Evolutionary conservation across 257 asterid species (phyloP), one percentile per base, ranked within the genome.

Genomic region (Fraxinus quadrangulata): DNA sequence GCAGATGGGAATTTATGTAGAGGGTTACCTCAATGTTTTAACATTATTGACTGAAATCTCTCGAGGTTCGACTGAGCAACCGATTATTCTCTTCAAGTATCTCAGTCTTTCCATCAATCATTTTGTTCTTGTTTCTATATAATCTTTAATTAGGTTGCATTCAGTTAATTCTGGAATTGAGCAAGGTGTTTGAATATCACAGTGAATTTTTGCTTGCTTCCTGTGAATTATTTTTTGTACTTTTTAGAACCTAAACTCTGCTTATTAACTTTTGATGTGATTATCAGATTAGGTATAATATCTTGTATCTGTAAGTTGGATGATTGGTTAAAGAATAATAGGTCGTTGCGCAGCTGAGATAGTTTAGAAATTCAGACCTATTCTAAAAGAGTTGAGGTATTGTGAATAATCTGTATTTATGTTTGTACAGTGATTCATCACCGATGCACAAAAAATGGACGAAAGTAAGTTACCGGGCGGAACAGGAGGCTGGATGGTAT

Each of bases 51-150:
- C 70, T 75, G 78, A 36, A 79, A 75, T 86, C 37, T 63, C 39
- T 77, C 73, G 56, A 78, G 87, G 76, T 73, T 84, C 81, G 56
- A 71, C 75, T 65, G 80, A 74, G 78, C 75, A 81, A 68, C 66
- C 42, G 42, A 47, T 72, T 21, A 71, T 28, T 6, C 61, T 51
- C 54, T 19, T 61, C 76, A 2, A 40, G 7, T 71, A 37, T 26
- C 24, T 30, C 45, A 21, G 31, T 59, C 67, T 56, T 47, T 47
- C 4, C 59, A 4, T 47, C 59, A 47, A 47, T 14, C n/a, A 47
- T 47, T 47, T 5, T 47, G 3, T 47, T 47, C 59, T 47, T 47
- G n/a, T 16, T 47, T 47, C 59, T 47, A 47, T 26, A 42, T 49
- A 47, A 47, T 63, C 21, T 73, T 31, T 24, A 34, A 11, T 19